These are phyloP conservation scores for Trichophyton rubrum DNA, from an alignment of 2,329 filamentous ascomycete genomes.

Conservation along the genomic window DNA sequence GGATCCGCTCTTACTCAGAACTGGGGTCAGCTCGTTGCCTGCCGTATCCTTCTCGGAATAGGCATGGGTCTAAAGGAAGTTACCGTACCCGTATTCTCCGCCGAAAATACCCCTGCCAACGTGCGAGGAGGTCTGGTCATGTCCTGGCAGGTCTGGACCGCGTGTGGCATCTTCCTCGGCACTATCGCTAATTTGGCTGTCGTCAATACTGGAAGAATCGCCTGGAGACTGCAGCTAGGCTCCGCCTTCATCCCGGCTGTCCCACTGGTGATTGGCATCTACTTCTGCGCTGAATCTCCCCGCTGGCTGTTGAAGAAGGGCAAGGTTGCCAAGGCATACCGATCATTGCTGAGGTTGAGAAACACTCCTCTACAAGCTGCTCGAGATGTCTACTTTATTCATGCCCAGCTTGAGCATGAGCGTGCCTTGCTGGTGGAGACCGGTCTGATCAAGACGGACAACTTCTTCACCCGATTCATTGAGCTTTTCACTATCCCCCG, in stretches of 20 bases:
- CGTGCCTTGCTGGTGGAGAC: conserved; percentile 28
- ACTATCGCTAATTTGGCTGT: conserved; percentile 54
- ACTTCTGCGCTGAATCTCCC: conserved; percentile 52
- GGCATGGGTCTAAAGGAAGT: conserved; percentile 52
- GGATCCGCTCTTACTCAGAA: conserved; percentile 49
- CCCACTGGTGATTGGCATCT: conserved; percentile 48
- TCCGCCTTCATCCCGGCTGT: conserved; percentile 52
- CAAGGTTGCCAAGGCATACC: conserved; percentile 49
- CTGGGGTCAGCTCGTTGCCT: conserved; percentile 46
- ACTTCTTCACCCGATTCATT: conserved; percentile 35
- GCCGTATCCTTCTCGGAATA: conserved; percentile 46
- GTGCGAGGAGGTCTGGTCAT: conserved; percentile 47
- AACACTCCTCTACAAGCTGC: conserved; percentile 49
- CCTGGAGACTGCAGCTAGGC: conserved; percentile 53
- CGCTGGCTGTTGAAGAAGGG: conserved; percentile 57
- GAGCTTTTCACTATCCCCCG: conserved; percentile 24
- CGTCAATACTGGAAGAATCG: conserved; percentile 44
- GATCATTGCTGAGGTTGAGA: conserved; percentile 45
- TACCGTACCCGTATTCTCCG: conserved; percentile 43
- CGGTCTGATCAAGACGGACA: conserved; percentile 30
- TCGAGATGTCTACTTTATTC: conserved; percentile 47
- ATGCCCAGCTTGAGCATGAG: conserved; percentile 27
- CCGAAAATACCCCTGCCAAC: conserved; percentile 43
- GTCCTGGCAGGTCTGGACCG: conserved; percentile 43
- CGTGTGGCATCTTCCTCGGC: conserved; percentile 53